Evolutionary conservation across 225 moss, liverwort and hornwort genomes (phyloP), one percentile per base, ranked within the genome.

Genomic region (Physcomitrium patens): DNA sequence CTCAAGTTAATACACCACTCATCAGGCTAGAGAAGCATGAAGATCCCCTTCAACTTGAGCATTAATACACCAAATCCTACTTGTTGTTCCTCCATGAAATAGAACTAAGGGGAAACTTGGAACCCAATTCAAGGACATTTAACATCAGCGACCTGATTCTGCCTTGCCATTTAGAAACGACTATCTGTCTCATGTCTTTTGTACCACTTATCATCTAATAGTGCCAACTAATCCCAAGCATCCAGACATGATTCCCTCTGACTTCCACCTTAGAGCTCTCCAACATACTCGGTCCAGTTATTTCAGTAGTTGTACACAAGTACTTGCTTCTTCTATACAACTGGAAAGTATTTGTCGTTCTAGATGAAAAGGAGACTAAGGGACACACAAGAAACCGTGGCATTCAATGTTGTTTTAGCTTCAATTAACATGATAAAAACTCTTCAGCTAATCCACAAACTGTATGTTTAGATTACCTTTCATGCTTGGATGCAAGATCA

Each of bases 221-320:
- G 1, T 24, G 24, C 24, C 24, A 24, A 24, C 1, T 24, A 24
- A 24, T 24, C 2, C 31, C 31, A 37, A 12, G 92, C 90, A 47
- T 97, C 97, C 20, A 90, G 70, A 5, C 94, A 91, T 78, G 94
- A 94, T 54, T 97, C 94, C 79, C 97, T 93, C 83, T 97, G 97
- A 71, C 94, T 94, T 70, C 97, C 97, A 75, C 97, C 97, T 12
- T 81, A 90, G 42, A 97, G 90, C 87, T 97, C 97, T 72, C 97
- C 97, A 53, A 97, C 92, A 89, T 91, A 79, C 63, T 60, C 49
- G 44, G 18, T 57, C 60, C 8, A 62, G 19, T 93, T 88, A 79
- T 94, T 97, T 9, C 94, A 92, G 67, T 97, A 97, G 61, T 97
- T 97, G 74, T 97, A 97, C n/a, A 97, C 94, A 63, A 97, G 92